These are phyloP conservation scores for Takashimella koratensis DNA, from an alignment of 1,284 basidiomycete genomes.

Conservation along the genomic window DNA sequence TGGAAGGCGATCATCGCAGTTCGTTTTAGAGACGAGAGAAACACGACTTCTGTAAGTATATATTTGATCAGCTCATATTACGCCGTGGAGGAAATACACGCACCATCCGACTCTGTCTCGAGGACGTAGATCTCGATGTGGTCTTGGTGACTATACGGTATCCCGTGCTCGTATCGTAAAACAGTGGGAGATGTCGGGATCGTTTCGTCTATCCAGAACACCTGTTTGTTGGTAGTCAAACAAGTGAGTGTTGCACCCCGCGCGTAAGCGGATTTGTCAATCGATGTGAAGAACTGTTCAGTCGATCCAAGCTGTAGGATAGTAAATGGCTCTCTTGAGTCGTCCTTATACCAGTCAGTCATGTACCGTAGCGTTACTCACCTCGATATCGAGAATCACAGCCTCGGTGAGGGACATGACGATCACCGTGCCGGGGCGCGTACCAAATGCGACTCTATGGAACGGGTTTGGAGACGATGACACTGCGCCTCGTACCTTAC, in stretches of 20 bases:
- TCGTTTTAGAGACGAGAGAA: constrained; percentile 21
- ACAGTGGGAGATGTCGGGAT: background rate
- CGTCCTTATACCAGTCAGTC: constrained; percentile 6
- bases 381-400: constrained; percentile 26
- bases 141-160: background rate
- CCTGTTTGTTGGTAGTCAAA: constrained; percentile 27
- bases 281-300: constrained; percentile 20
- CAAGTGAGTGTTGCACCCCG: constrained; percentile 16
- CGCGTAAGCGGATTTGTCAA: constrained; percentile 26
- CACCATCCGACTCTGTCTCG: constrained; percentile 9
- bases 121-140: background rate
- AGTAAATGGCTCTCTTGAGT: constrained; percentile 8
- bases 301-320: constrained; percentile 11
- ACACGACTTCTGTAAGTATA: constrained; percentile 8
- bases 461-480: constrained; percentile 20
- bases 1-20: constrained; percentile 16
- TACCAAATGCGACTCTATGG: constrained; percentile 34
- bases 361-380: constrained; percentile 6
- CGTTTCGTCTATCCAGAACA: constrained; percentile 37
- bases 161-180: background rate
- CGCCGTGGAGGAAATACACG: background rate
- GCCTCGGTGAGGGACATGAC: constrained; percentile 24
- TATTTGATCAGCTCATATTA: background rate
- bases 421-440: constrained; percentile 24
- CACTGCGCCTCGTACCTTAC: constrained; percentile 17